Evolutionary conservation across 108 stramenopile genomes (phyloP).

Genomic region (Parietichytrium sp.): DNA sequence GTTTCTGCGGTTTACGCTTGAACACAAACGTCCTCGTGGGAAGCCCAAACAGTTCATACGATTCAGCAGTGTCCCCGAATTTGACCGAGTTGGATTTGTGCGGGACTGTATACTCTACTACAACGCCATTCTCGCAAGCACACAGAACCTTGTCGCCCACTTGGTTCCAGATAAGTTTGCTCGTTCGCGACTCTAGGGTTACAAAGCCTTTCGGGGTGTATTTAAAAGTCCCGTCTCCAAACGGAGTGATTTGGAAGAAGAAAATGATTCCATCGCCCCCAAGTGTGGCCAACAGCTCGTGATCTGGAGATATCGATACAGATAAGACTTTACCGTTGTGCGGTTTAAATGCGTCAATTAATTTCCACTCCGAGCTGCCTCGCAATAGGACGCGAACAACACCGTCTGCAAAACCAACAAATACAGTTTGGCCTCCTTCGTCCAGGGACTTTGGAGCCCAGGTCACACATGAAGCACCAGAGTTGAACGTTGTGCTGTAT

Average conservation of each 20-base stretch:
- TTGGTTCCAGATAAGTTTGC: slow-evolving; percentile 42
- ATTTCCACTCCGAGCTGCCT: background rate
- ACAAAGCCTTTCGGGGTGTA: slow-evolving; percentile 50
- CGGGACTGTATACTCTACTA: background rate
- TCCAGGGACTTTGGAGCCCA: slow-evolving; percentile 51
- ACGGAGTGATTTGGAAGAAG: slow-evolving; percentile 43
- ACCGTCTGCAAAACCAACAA: slow-evolving; percentile 65
- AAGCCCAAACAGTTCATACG: slow-evolving; percentile 19
- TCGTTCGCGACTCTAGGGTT: background rate
- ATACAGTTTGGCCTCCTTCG: slow-evolving; percentile 36
- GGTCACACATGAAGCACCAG: slow-evolving; percentile 44
- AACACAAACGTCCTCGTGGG: slow-evolving; percentile 1
- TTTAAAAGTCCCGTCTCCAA: slow-evolving; percentile 40
- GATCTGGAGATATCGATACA: slow-evolving; percentile 48
- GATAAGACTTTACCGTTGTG: slow-evolving; percentile 51
- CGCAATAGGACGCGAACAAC: slow-evolving; percentile 54
- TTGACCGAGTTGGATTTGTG: background rate
- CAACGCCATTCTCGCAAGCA: background rate
- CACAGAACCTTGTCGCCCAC: background rate
- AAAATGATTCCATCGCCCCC: slow-evolving; percentile 59
- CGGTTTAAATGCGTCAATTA: slow-evolving; percentile 55
- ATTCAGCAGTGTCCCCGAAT: background rate
- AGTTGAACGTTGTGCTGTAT: background rate
- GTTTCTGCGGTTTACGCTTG: background rate
- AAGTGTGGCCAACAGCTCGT: slow-evolving; percentile 52